Conservation (phyloP, 371 early-diverging fungal species). For the Mucor plumbeus region DNA sequence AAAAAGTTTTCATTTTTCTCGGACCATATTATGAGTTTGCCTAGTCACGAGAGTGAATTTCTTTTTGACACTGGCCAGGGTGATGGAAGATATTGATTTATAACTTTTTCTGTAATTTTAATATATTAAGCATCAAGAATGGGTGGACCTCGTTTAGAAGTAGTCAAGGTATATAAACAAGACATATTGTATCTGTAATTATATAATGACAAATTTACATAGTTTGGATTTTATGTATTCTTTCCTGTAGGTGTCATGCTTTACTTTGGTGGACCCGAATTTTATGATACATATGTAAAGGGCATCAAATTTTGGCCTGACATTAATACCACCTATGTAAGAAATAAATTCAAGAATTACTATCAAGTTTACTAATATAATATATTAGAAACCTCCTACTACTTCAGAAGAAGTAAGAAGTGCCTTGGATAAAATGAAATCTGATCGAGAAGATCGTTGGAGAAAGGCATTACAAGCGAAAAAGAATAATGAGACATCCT, state of each 20-base stretch:
- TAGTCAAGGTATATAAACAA: slow-evolving; percentile 44
- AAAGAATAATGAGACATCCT: slow-evolving; percentile 16
- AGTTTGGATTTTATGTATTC: slow-evolving; percentile 64
- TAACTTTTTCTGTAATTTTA: background rate
- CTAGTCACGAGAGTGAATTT: background rate
- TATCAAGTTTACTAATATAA: background rate
- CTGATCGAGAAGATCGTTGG: slow-evolving; percentile 57
- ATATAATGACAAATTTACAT: background rate
- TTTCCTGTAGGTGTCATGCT: slow-evolving; percentile 60
- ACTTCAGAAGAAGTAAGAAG: slow-evolving; percentile 48
- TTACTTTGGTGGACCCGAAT: slow-evolving; percentile 61
- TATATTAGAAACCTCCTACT: slow-evolving; percentile 51
- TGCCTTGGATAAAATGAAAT: slow-evolving; percentile 46
- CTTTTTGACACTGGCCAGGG: slow-evolving; percentile 1
- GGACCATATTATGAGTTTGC: background rate
- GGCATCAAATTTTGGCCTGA: slow-evolving; percentile 60
- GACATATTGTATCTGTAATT: background rate
- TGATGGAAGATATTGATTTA: background rate
- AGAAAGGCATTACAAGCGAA: slow-evolving; percentile 38
- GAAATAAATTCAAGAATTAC: background rate
- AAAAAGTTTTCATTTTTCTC: background rate
- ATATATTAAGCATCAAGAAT: slow-evolving; percentile 20
- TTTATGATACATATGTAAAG: slow-evolving; percentile 55
- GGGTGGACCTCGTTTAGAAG: slow-evolving; percentile 59
- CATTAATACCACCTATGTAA: slow-evolving; percentile 49